Percentiles rank a stretch among this genome's conserved stretches.
These are phyloP conservation scores for Syzygium malaccense DNA, from an alignment of 441 rosid species.

Conservation along the genomic window DNA sequence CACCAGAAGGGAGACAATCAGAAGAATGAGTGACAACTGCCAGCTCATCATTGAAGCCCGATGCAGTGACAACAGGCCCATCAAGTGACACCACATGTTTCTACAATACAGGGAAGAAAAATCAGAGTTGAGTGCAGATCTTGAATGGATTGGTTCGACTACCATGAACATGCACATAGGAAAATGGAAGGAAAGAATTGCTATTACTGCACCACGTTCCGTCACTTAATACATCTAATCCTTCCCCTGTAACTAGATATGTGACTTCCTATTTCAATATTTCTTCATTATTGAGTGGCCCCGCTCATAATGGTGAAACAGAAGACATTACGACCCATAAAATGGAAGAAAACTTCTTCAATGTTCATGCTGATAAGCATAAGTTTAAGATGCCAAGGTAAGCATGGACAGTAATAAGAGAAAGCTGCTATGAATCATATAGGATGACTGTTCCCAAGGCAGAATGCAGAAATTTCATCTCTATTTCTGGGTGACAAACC, in stretches of 20 bases:
- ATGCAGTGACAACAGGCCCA: constrained; percentile 82
- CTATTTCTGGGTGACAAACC: constrained; percentile 35
- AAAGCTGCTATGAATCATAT: neutral
- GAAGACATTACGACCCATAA: neutral
- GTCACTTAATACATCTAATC: neutral
- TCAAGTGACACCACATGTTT: constrained; percentile 74
- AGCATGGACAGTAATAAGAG: neutral
- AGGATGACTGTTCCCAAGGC: neutral
- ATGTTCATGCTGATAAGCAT: neutral
- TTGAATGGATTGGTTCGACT: neutral
- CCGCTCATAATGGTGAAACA: neutral
- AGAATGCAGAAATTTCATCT: neutral
- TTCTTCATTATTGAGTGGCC: neutral
- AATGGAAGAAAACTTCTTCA: neutral
- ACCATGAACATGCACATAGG: neutral
- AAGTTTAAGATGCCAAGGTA: neutral
- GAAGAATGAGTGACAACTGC: constrained; percentile 82
- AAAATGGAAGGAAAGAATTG: neutral
- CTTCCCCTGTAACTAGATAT: neutral
- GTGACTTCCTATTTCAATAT: neutral
- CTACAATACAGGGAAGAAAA: constrained; percentile 30
- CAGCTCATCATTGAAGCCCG: constrained; percentile 75
- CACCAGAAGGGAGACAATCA: constrained; percentile 73
- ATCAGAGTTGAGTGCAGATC: neutral
- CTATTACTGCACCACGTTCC: neutral